Evolutionary conservation across 345 rosid species (phyloP).

Genomic region (Gossypium turneri): DNA sequence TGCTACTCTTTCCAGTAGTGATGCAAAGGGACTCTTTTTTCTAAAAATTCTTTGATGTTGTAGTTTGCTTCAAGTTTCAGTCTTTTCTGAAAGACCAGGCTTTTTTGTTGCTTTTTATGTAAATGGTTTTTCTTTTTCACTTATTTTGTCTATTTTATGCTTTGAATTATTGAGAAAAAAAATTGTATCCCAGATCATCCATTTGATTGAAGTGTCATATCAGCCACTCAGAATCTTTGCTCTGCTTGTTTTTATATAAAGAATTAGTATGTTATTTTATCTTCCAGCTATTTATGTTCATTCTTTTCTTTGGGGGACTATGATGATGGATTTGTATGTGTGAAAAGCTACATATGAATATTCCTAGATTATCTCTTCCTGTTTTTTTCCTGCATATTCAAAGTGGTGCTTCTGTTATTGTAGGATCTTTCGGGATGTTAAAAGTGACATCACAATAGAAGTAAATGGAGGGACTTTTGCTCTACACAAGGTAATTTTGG

Average conservation of each 20-base stretch:
- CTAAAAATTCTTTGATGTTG: not conserved
- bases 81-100: not conserved
- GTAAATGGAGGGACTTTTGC: conserved; percentile 72
- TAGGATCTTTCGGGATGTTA: conserved; percentile 93
- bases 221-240: not conserved
- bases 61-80: not conserved
- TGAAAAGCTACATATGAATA: not conserved
- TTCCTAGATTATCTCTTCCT: not conserved
- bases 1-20: not conserved
- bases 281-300: not conserved
- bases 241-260: not conserved
- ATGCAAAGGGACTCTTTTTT: not conserved
- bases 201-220: not conserved
- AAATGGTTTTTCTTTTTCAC: not conserved
- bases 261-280: not conserved
- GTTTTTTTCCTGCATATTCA: not conserved
- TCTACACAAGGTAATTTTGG: conserved; percentile 67
- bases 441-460: conserved; percentile 85
- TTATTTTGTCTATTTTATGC: not conserved
- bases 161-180: not conserved
- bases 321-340: not conserved
- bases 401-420: conserved; percentile 22
- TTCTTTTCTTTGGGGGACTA: not conserved
- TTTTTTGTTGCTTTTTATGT: not conserved
- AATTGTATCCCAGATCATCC: not conserved